These are phyloP conservation scores for Metschnikowia sp. DNA, from an alignment of 805 yeast genomes.

Conservation along the genomic window DNA sequence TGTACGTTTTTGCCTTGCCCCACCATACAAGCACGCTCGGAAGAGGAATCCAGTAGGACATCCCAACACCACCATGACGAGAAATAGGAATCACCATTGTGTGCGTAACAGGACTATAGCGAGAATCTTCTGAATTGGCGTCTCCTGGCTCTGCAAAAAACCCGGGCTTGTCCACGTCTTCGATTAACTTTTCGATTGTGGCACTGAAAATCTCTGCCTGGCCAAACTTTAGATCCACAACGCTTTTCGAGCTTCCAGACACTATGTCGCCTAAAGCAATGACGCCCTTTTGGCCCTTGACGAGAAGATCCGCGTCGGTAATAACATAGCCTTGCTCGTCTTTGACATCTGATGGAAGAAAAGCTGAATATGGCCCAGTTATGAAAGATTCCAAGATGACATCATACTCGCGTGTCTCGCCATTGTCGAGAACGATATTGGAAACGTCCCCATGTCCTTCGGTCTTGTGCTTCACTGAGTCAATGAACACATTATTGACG, in stretches of 20 bases:
- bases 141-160: background rate
- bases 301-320: conserved; percentile 25
- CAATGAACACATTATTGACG: conserved; percentile 5
- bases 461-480: conserved; percentile 11
- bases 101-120: conserved; percentile 6
- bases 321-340: conserved; percentile 28
- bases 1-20: conserved; percentile 27
- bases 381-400: conserved; percentile 27
- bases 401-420: conserved; percentile 22
- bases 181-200: conserved; percentile 2
- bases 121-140: background rate
- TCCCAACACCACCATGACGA: conserved; percentile 35
- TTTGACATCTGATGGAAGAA: conserved; percentile 21
- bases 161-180: background rate
- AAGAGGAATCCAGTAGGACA: conserved; percentile 24
- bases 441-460: conserved; percentile 9
- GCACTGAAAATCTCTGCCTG: conserved; percentile 19
- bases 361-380: conserved; percentile 32
- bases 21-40: conserved; percentile 29
- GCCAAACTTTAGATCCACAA: conserved; percentile 25
- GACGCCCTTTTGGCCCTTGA: conserved; percentile 25
- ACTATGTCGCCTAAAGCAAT: conserved; percentile 36
- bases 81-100: conserved; percentile 32
- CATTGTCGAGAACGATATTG: conserved; percentile 18
- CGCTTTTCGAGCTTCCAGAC: conserved; percentile 19